A percentile compares a stretch with the other conserved stretches of the same genome.
Conservation (phyloP, 495 filamentous ascomycete species). For the Penicillium bialowiezense region DNA sequence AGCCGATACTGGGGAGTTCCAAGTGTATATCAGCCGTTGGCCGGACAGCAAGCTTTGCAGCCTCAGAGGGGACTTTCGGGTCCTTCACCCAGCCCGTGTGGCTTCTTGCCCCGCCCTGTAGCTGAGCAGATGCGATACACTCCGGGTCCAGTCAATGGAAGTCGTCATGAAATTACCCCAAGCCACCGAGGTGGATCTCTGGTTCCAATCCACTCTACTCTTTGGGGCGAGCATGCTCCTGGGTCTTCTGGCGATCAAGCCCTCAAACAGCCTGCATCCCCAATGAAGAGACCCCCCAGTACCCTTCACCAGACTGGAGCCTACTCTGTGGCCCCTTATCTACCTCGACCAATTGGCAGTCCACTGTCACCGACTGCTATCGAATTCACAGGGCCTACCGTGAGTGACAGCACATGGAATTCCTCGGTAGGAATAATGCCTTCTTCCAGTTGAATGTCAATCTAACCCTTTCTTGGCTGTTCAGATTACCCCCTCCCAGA, state of each 20-base stretch:
- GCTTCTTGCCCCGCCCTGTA: slow-evolving; percentile 25
- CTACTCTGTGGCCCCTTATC: slow-evolving; percentile 57
- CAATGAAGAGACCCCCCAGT: slow-evolving; percentile 35
- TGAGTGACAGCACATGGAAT: slow-evolving; percentile 48
- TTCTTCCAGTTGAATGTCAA: background rate
- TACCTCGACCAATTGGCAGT: slow-evolving; percentile 70
- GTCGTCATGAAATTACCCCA: slow-evolving; percentile 39
- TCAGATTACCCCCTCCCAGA: slow-evolving; percentile 54
- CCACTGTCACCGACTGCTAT: slow-evolving; percentile 80
- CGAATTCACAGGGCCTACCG: slow-evolving; percentile 62
- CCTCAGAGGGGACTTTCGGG: slow-evolving; percentile 43
- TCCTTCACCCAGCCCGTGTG: slow-evolving; percentile 31
- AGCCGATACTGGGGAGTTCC: slow-evolving; percentile 34
- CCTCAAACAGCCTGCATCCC: slow-evolving; percentile 21
- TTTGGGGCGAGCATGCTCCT: slow-evolving; percentile 36
- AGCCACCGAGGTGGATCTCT: slow-evolving; percentile 37
- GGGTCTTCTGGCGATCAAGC: slow-evolving; percentile 18
- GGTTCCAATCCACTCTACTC: slow-evolving; percentile 26
- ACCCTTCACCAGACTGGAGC: slow-evolving; percentile 46
- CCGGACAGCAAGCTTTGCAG: slow-evolving; percentile 20
- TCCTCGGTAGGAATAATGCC: slow-evolving; percentile 38
- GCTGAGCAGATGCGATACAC: slow-evolving; percentile 32
- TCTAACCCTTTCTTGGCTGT: slow-evolving; percentile 6
- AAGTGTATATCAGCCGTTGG: slow-evolving; percentile 15
- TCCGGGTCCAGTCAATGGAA: slow-evolving; percentile 30